These are phyloP conservation scores for Taphrina confusa DNA, from an alignment of 1,139 yeast genomes.

Conservation along the genomic window DNA sequence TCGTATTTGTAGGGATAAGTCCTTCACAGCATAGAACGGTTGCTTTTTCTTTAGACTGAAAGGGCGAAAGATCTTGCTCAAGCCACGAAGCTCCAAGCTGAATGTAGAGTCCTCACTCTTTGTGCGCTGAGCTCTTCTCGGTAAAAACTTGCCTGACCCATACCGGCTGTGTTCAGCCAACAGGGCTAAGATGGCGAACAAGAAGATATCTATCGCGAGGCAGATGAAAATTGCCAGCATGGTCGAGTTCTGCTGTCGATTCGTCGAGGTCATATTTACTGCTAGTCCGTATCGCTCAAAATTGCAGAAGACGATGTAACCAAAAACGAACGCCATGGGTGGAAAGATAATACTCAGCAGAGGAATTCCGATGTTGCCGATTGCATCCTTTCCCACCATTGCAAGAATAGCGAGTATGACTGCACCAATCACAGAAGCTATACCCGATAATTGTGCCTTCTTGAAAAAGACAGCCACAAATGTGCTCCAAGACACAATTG, in stretches of 20 bases:
- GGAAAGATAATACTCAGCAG: conserved; percentile 47
- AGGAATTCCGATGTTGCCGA: conserved; percentile 43
- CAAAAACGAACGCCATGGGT: conserved; percentile 47
- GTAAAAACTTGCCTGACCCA: conserved; percentile 10
- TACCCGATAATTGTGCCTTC: conserved; percentile 47
- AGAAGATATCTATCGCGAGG: conserved; percentile 13
- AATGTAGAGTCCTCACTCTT: not conserved
- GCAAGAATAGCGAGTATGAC: conserved; percentile 46
- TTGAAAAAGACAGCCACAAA: conserved; percentile 46
- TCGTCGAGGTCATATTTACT: conserved; percentile 1
- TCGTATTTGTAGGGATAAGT: conserved; percentile 43
- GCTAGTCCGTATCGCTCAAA: conserved; percentile 21
- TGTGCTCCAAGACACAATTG: conserved; percentile 46
- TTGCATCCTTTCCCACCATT: conserved; percentile 43
- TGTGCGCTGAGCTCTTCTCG: not conserved
- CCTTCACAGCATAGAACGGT: conserved; percentile 45
- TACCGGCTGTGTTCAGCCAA: conserved; percentile 4
- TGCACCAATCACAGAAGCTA: conserved; percentile 46
- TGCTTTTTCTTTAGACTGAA: conserved; percentile 28
- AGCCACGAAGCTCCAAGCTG: conserved; percentile 10
- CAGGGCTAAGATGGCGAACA: conserved; percentile 12
- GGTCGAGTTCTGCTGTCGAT: conserved; percentile 6
- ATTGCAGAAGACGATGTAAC: conserved; percentile 39
- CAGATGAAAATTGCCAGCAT: conserved; percentile 17
- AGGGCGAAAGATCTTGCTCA: conserved; percentile 22